phyloP scores from a whole-genome alignment of 192 early-diverging fungal species.

The Podila verticillata region DNA sequence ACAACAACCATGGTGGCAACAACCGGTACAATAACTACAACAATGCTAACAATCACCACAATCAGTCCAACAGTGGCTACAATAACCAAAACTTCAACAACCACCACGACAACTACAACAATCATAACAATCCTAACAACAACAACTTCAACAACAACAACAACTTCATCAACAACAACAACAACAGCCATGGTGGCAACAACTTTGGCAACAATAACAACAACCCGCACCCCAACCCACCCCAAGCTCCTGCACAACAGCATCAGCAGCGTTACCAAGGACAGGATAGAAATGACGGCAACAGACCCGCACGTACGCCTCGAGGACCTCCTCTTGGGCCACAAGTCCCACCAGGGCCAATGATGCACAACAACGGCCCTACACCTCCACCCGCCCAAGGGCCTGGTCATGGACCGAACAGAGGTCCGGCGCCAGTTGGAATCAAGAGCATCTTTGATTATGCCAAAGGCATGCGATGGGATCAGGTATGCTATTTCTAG shows the following conservation, averaged over 20 bases:
- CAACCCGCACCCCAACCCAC: neutral
- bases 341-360: constrained; percentile 7
- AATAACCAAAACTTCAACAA: neutral
- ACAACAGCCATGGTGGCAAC: constrained; percentile 22
- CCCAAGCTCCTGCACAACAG: neutral
- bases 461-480: constrained; percentile 50
- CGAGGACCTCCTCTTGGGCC: constrained; percentile 28
- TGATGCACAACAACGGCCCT: constrained; percentile 26
- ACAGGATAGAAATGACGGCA: neutral
- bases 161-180: constrained; percentile 3
- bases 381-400: constrained; percentile 12
- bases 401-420: constrained; percentile 5
- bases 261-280: constrained; percentile 6
- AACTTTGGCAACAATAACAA: constrained; percentile 12
- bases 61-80: constrained; percentile 1
- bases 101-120: neutral
- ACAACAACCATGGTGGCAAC: constrained; percentile 11
- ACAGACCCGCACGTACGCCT: constrained; percentile 2
- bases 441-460: constrained; percentile 51
- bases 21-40: constrained; percentile 12
- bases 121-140: constrained; percentile 1
- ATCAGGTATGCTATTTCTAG: constrained; percentile 15
- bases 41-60: constrained; percentile 12
- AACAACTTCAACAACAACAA: constrained; percentile 15
- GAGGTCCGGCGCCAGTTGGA: constrained; percentile 1